Percentiles rank a stretch among this genome's conserved stretches.
Conservation (phyloP, 2,329 filamentous ascomycete genomes). For the Alternaria panax region DNA sequence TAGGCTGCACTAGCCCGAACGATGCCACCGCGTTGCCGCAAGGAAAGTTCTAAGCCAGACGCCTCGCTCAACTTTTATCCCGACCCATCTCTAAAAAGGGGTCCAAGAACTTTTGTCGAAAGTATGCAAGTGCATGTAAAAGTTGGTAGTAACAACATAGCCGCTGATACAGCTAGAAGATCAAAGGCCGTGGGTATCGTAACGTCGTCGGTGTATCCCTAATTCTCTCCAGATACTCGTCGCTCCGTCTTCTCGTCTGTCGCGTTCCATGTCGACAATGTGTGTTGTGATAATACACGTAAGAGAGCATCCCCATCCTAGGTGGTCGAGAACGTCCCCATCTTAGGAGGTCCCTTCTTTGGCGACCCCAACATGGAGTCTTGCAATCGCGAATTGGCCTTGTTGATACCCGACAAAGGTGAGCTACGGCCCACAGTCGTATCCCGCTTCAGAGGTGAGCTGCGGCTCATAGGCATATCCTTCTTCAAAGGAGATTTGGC, state of each 20-base stretch:
- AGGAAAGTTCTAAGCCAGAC: conserved; percentile 8
- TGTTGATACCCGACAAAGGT: conserved; percentile 41
- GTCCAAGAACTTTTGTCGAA: conserved; percentile 35
- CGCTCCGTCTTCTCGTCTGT: conserved; percentile 16
- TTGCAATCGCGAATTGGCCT: conserved; percentile 36
- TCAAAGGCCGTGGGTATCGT: conserved; percentile 47
- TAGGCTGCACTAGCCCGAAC: conserved; percentile 11
- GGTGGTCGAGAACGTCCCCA: conserved; percentile 33
- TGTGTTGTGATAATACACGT: conserved; percentile 5
- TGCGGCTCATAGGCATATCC: conserved; percentile 24
- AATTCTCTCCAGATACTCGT: conserved; percentile 28
- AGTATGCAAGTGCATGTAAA: conserved; percentile 37
- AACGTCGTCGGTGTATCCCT: conserved; percentile 37
- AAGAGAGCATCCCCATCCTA: conserved; percentile 31
- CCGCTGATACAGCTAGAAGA: conserved; percentile 27
- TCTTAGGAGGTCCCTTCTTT: conserved; percentile 37
- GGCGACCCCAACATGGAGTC: conserved; percentile 37
- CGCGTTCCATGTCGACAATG: neutral
- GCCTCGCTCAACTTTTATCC: conserved; percentile 30
- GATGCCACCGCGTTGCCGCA: conserved; percentile 14
- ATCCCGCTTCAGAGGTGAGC: conserved; percentile 35
- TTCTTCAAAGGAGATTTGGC: conserved; percentile 32
- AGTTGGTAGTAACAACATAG: conserved; percentile 37
- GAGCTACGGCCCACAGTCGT: conserved; percentile 31
- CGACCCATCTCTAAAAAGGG: conserved; percentile 24